Base-by-base conservation (phyloP, 495 filamentous ascomycete species). In the Pseudomonodictys pantanalensis region DNA sequence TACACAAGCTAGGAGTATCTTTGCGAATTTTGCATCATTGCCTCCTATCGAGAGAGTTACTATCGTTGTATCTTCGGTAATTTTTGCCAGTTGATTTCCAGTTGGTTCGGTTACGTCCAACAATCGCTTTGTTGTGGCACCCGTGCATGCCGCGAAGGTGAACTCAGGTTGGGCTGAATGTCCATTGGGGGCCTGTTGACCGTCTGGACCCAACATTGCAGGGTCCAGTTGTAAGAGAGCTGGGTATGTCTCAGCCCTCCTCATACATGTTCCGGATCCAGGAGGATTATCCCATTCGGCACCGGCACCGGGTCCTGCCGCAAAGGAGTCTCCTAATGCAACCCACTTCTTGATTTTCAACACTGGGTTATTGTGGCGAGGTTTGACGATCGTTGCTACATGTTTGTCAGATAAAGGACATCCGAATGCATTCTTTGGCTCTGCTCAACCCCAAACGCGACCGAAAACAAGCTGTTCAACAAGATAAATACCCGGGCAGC, bases 31-130 rank as follows among this genome's bases (percentile, higher is more conserved):
- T n/a, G 47, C 20, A 22, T 56, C 52, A 32, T 56, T 56, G 23
- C 52, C 52, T 3, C 52, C 52, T 6, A 56, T 56, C 6, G 52
- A 56, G 6, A 56, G 52, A 26, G 52, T 56, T 11, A 32, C 52
- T 20, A 56, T 46, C 12, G 52, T 28, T 9, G 52, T 56, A 4
- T 46, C 25, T 9, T 26, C 32, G 9, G 8, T 7, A 32, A 56
- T 43, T 17, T 18, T 18, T 6, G 18, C 22, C 2, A 56, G 41
- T 33, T 56, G 52, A n/a, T 56, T 51, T 38, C 9, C 15, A 17
- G 45, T 33, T 8, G 52, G 52, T 8, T 46, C 35, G 6, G 20
- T 30, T 12, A 33, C 30, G 47, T 56, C 25, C 7, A 43, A 11
- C 5, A 56, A 22, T 11, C 47, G 7, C 28, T 6, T 18, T 2